Evolutionary conservation across 2,329 filamentous ascomycete species (phyloP), one percentile per base, ranked within the genome.

Genomic region (Trichoderma sp.): DNA sequence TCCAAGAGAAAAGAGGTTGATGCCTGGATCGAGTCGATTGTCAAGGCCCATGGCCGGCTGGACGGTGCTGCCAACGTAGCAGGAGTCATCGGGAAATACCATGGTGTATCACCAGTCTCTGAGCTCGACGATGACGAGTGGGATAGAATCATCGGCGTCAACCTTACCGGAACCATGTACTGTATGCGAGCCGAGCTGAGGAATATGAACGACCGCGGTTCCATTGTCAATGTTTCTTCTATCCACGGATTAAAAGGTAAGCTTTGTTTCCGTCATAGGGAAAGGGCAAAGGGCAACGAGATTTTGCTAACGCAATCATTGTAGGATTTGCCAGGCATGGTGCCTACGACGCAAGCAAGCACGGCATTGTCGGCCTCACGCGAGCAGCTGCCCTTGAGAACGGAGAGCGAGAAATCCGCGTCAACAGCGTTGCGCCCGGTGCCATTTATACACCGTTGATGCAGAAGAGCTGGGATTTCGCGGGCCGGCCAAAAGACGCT

Each of bases 151-250:
- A 81, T 85, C 21, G 77, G 76, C 5, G 79, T 84, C 61, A 85
- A 85, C 70, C 74, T 84, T 59, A 84, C 82, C 2, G 83, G 83
- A 2, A 80, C 79, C 54, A 84, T 84, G 82, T 83, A 84, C 73
- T 84, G 83, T 71, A 70, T 85, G 71, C 78, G 82, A 43, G 81
- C 81, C 10, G 74, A 82, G 74, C 76, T 83, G 52, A 75, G 75
- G 46, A 80, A 81, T 51, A 81, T 87, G 59, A 79, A 79, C 1
- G 78, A 83, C n/a, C 82, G 83, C 1, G 85, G 85, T 1, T 86
- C 85, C 71, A 87, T 89, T 73, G 86, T 89, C 68, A 88, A 86
- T 74, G 80, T 84, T 32, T 80, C 82, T n/a, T 86, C 82, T 46
- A 83, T 87, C 56, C 81, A 85, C 46, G 85, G 85, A 43, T 71